Percentiles rank a stretch among this genome's conserved stretches.
These are phyloP conservation scores for Barnettozyma wickerhamii DNA, from an alignment of 805 yeast genomes.

Conservation along the genomic window DNA sequence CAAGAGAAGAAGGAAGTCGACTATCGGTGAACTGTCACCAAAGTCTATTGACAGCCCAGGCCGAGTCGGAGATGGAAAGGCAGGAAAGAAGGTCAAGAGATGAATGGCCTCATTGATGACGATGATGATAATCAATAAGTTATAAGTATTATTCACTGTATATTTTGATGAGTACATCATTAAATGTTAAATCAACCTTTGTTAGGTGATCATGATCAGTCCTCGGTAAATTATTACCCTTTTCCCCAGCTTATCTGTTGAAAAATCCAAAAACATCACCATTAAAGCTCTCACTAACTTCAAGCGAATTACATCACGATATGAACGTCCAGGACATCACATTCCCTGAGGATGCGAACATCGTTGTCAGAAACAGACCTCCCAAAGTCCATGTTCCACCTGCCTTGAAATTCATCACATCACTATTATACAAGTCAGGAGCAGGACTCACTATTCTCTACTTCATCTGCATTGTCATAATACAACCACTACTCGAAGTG, in stretches of 20 bases:
- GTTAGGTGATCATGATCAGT: no score
- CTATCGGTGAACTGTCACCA: constrained; percentile 22
- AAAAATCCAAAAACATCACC: not conserved
- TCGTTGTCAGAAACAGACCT: constrained; percentile 2
- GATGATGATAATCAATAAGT: not conserved
- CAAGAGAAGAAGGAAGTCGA: constrained; percentile 30
- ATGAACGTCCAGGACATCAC: constrained; percentile 11
- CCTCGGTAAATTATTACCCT: no score
- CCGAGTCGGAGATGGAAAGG: not conserved
- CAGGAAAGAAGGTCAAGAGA: constrained; percentile 1
- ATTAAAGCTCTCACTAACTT: not conserved
- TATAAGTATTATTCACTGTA: no score
- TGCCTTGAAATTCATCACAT: constrained; percentile 21
- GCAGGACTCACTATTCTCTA: constrained; percentile 28
- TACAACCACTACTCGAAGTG: constrained; percentile 38
- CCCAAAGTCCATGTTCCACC: constrained; percentile 16
- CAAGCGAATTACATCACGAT: no score
- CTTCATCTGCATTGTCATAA: constrained; percentile 27
- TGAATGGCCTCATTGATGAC: not conserved
- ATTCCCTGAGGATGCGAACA: constrained; percentile 20
- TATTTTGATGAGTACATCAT: no score
- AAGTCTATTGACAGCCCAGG: constrained; percentile 11
- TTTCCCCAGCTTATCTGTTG: not conserved
- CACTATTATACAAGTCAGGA: constrained; percentile 34
- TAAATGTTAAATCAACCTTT: no score